Evolutionary conservation across 2,329 filamentous ascomycete genomes (phyloP), one percentile per base, ranked within the genome.

Genomic region (Clathrospora elynae): DNA sequence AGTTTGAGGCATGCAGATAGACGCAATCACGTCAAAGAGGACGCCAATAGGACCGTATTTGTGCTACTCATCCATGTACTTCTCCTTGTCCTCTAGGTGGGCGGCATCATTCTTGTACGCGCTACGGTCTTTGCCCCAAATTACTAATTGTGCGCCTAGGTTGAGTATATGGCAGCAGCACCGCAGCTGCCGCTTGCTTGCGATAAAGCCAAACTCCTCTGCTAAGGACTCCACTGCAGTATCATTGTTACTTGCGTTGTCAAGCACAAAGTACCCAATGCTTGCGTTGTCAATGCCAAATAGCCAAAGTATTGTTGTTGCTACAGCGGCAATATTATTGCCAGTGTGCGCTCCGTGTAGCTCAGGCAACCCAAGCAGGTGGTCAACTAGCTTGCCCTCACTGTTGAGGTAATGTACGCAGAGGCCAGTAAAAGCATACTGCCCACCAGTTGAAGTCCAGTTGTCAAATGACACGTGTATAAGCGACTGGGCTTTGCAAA

Each of bases 371-470:
- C 25, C 33, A 22, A 43, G 33, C 13, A 43, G 13, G 33, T 43
- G 26, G 17, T 43, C 40, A 9, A 32, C 19, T 18, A 33, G 28
- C 28, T 32, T 40, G 36, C 36, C 36, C 17, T 25, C 26, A n/a
- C 12, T 17, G 23, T 43, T 30, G 12, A 43, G 33, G 31, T 47
- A 28, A 12, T 47, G 29, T 23, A 37, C 33, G 34, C 34, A 47
- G 39, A 47, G 36, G 11, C 44, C 37, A 9, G 33, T 34, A 9
- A 47, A 16, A 5, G 39, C 44, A 10, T 24, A 13, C 24, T 47
- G 34, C 19, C 29, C 30, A 19, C 26, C 34, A 13, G 38, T 37
- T 9, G 41, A 45, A 6, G 20, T 23, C 20, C 20, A 23, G 10
- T 23, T 23, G 20, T 23, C 20, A 10, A 23, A 40, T 5, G 33